phyloP scores from a whole-genome alignment of 176 grass and related monocot species.

The Cenchrus americanus region DNA sequence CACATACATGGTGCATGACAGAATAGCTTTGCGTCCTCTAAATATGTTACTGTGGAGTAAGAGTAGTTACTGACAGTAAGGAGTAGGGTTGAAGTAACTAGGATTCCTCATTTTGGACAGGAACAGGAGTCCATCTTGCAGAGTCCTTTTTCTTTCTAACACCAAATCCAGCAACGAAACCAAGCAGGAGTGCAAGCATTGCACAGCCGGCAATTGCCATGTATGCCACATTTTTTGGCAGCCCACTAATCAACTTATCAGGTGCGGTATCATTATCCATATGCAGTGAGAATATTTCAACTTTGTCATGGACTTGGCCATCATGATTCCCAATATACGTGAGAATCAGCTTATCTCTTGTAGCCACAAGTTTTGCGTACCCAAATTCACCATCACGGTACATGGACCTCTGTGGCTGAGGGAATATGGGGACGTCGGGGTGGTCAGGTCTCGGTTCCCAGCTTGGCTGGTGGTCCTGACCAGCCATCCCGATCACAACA shows the following conservation, averaged over 20 bases:
- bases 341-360: constrained; percentile 72
- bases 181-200: constrained; percentile 52
- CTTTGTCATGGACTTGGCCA: constrained; percentile 78
- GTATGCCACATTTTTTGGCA: constrained; percentile 31
- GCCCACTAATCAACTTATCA: neutral
- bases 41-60: too few relatives aligned
- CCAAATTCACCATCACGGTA: constrained; percentile 85
- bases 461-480: constrained; percentile 71
- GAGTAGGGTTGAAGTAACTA: neutral
- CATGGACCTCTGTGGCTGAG: constrained; percentile 76
- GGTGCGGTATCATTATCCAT: neutral
- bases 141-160: constrained; percentile 53
- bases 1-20: neutral
- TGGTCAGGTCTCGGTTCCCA: constrained; percentile 85
- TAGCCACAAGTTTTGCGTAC: constrained; percentile 78
- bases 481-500: constrained; percentile 95
- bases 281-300: constrained; percentile 62
- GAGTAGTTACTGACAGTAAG: neutral
- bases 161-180: constrained; percentile 65
- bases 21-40: too few relatives aligned
- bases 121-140: constrained; percentile 75
- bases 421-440: constrained; percentile 69
- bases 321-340: constrained; percentile 92
- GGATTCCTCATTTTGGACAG: constrained; percentile 57
- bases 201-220: constrained; percentile 44